phyloP scores from a whole-genome alignment of 306 rosid genomes.

The Carpinus fangiana region DNA sequence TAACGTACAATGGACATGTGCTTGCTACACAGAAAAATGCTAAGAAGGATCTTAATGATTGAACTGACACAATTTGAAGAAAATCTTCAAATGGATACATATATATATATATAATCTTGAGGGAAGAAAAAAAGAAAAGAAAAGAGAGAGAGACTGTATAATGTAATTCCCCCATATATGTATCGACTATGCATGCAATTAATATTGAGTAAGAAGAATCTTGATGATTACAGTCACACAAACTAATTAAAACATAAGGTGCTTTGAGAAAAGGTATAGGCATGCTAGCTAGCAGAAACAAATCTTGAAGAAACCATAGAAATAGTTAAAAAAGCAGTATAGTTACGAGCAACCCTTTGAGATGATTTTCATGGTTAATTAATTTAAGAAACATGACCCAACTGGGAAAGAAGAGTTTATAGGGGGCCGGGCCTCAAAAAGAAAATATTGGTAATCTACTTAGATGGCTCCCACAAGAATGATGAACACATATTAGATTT shows the following conservation, averaged over 20 bases:
- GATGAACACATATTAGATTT: constrained; percentile 40
- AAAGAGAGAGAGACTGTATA: no score
- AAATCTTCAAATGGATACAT: no score
- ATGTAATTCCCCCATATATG: no score
- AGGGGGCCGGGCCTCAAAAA: no score
- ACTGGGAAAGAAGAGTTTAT: not conserved
- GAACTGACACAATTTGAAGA: no score
- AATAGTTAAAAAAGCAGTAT: not conserved
- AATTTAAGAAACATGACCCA: not conserved
- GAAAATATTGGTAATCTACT: constrained; percentile 25
- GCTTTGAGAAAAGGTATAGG: constrained; percentile 20
- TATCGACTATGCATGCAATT: not conserved
- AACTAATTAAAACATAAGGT: constrained; percentile 15
- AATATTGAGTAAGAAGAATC: constrained; percentile 39
- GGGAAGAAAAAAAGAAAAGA: no score
- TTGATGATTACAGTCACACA: constrained; percentile 47
- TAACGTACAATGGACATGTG: no score
- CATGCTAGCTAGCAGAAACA: constrained; percentile 48
- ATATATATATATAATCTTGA: no score
- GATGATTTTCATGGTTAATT: not conserved
- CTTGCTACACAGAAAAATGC: no score
- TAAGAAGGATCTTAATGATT: no score
- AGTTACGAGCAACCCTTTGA: not conserved
- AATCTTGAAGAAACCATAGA: not conserved
- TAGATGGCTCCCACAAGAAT: constrained; percentile 51